A percentile compares a stretch with the other conserved stretches of the same genome.
phyloP scores from a whole-genome alignment of 768 basidiomycete genomes.

The Naganishia antarctica region DNA sequence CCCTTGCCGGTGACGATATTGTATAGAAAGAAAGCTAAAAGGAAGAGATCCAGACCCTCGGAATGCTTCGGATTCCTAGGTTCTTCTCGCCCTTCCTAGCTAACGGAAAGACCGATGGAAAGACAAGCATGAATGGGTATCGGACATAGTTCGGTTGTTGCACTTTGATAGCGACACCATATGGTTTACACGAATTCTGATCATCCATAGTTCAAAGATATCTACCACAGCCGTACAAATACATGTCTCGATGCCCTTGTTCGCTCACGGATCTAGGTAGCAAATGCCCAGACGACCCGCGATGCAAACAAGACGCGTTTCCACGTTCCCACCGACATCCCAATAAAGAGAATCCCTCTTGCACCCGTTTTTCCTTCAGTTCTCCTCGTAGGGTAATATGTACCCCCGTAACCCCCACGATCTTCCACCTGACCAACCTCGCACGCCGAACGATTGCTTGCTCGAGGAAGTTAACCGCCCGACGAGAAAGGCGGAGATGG shows the following conservation, averaged over 20 bases:
- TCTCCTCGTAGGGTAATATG: constrained; percentile 3
- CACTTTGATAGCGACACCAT: too few species aligned
- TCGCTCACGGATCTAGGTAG: background rate
- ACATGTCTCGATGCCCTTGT: background rate
- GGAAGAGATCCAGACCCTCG: too few species aligned
- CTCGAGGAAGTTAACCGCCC: constrained; percentile 19
- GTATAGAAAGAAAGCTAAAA: too few species aligned
- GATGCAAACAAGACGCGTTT: background rate
- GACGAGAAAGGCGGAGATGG: background rate
- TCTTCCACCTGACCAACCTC: background rate
- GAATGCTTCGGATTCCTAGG: too few species aligned
- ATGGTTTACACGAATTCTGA: too few species aligned
- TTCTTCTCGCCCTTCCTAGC: too few species aligned
- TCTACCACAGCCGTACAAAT: background rate
- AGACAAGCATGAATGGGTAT: too few species aligned
- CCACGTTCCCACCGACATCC: constrained; percentile 1
- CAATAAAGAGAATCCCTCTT: constrained; percentile 3
- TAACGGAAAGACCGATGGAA: too few species aligned
- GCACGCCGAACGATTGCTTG: constrained; percentile 7
- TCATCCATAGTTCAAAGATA: too few species aligned
- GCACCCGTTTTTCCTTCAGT: constrained; percentile 24
- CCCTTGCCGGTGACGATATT: too few species aligned
- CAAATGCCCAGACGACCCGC: background rate
- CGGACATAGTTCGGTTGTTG: too few species aligned
- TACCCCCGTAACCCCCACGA: background rate